Percentiles rank a stretch among this genome's conserved stretches.
These are phyloP conservation scores for Nakazawaea sp. DNA, from an alignment of 805 yeast species.

Conservation along the genomic window DNA sequence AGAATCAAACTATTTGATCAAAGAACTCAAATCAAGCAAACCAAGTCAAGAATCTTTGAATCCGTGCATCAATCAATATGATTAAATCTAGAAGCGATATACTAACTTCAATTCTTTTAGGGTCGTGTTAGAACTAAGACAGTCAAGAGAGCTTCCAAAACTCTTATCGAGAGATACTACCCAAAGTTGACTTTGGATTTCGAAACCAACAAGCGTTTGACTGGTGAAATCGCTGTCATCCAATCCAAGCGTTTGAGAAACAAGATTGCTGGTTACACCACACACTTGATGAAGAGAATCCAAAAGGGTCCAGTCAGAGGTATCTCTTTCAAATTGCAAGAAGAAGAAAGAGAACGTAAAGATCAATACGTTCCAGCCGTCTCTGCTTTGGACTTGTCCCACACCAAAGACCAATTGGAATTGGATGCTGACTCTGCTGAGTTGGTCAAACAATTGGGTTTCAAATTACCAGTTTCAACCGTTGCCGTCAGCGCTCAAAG, in stretches of 20 bases:
- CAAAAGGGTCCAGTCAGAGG: constrained; percentile 99
- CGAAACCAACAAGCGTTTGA: constrained; percentile 99
- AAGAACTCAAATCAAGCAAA: no score
- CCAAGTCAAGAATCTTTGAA: no score
- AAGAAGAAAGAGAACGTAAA: constrained; percentile 99
- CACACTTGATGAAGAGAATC: constrained; percentile 99
- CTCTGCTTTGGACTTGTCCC: constrained; percentile 97
- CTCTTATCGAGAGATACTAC: constrained; percentile 98
- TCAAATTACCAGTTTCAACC: constrained; percentile 80
- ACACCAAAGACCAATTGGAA: constrained; percentile 93
- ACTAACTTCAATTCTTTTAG: constrained; percentile 32
- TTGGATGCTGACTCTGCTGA: constrained; percentile 96
- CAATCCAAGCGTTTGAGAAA: constrained; percentile 99
- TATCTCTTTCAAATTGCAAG: constrained; percentile 99
- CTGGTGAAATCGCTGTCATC: constrained; percentile 97
- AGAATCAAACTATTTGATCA: no score
- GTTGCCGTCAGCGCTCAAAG: constrained; percentile 85
- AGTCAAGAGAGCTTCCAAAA: constrained; percentile 99
- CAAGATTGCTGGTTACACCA: constrained; percentile 99
- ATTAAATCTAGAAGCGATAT: background rate
- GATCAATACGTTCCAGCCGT: constrained; percentile 99
- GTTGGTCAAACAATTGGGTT: constrained; percentile 90
- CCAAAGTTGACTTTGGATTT: constrained; percentile 99
- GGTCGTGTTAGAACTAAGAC: constrained; percentile 99
- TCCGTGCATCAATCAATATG: no score